Evolutionary conservation across 1,284 basidiomycete genomes (phyloP).

Genomic region (Ceratobasidium sp.): DNA sequence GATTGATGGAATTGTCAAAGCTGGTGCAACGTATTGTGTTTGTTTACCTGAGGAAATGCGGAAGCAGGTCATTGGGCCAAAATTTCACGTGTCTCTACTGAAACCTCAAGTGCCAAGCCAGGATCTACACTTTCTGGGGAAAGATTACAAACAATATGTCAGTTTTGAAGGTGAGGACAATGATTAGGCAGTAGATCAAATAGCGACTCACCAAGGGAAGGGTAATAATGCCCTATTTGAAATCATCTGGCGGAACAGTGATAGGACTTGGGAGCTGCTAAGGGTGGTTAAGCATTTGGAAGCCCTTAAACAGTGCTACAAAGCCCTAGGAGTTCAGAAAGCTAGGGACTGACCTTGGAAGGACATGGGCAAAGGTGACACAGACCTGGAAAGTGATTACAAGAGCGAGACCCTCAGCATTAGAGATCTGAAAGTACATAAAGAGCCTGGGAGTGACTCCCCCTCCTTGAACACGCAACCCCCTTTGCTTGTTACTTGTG

Average conservation of each 20-base stretch:
- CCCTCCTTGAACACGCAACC: too few species aligned
- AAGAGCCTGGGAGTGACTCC: too few species aligned
- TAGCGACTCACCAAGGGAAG: background rate
- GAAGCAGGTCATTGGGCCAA: slow-evolving; percentile 20
- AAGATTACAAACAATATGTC: slow-evolving; percentile 15
- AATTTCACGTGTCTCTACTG: slow-evolving; percentile 44
- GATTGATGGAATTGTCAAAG: background rate
- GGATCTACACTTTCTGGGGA: slow-evolving; percentile 34
- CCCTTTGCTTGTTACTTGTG: too few species aligned
- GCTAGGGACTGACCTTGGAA: background rate
- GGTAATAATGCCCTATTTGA: background rate
- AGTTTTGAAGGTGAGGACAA: slow-evolving; percentile 17
- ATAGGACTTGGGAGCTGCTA: slow-evolving; percentile 9
- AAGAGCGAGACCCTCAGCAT: too few species aligned
- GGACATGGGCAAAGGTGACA: background rate
- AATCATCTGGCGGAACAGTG: background rate
- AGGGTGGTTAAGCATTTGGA: background rate
- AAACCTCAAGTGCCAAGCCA: slow-evolving; percentile 42
- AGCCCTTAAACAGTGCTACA: background rate
- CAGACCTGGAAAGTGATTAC: background rate
- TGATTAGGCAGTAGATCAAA: background rate
- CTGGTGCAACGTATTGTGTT: slow-evolving; percentile 25
- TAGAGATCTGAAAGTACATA: too few species aligned
- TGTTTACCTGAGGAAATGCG: slow-evolving; percentile 40
- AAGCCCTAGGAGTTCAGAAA: background rate